Base-by-base conservation (phyloP, 2,329 filamentous ascomycete genomes). In the Tolypocladium guangdongense region DNA sequence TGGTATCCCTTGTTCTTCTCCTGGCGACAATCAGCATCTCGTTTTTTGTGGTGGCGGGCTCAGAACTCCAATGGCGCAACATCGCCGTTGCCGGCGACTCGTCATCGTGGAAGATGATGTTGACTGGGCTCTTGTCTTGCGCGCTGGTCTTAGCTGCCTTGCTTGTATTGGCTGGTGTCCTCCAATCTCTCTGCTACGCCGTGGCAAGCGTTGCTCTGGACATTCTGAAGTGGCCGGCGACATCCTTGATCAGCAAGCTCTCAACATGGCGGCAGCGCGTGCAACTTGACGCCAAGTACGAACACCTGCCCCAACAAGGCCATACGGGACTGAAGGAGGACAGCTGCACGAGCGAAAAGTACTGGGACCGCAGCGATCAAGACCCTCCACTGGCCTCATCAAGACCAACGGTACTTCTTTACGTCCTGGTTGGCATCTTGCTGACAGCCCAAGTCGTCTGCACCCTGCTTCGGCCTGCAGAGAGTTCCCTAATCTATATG, bases 41-140 rank as follows among this genome's bases (percentile, higher is more conserved):
- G 30, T 64, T 64, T 48, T 64, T 60, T 38, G 49, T 54, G 37
- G 59, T 61, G 11, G 57, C 65, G 0, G 65, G 66, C 39, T 62
- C 63, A 11, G 67, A 70, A 52, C 61, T 68, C 5, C 67, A 66
- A 49, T 66, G 67, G 57, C 60, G 64, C 35, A 69, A 69, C 50
- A 55, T 66, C 7, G 66, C 59, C 10, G 52, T 69, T 14, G 62
- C 62, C 0, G 60, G 61, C n/a, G 65, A 69, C 22, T 58, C 63
- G 16, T 60, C 63, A 2, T 66, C 65, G 0, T 58, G 62, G 53
- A 61, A 57, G 10, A 54, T 68, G 32, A 56, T 68, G 12, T 57
- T 69, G 1, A 60, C 65, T 1, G 67, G 65, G 2, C 52, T 65
- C 18, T 38, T 66, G 7, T 45, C 41, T 6, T 45, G 41, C 24